Percentiles rank a stretch among this genome's conserved stretches.
phyloP scores from a whole-genome alignment of 352 stramenopile genomes.

The Phytophthora citricola region DNA sequence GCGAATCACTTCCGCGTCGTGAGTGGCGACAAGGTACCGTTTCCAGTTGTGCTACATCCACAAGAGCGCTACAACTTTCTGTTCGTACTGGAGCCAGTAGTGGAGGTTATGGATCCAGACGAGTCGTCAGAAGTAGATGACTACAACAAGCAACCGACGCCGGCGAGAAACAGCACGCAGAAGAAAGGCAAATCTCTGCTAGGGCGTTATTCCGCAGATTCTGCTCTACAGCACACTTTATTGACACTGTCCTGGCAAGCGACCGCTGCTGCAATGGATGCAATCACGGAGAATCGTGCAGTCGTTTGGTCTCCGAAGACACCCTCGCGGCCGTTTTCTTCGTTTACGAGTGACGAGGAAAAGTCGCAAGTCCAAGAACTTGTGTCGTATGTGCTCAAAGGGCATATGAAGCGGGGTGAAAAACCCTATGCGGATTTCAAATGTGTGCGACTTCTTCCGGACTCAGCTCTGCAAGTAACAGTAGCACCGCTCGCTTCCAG shows the following conservation, averaged over 20 bases:
- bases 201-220: slow-evolving; percentile 1
- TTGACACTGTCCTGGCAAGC: slow-evolving; percentile 74
- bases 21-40: slow-evolving; percentile 49
- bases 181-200: slow-evolving; percentile 24
- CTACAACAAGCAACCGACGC: slow-evolving; percentile 11
- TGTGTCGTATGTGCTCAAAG: slow-evolving; percentile 20
- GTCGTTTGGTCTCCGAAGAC: slow-evolving; percentile 67
- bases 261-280: slow-evolving; percentile 26
- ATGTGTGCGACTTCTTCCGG: slow-evolving; percentile 43
- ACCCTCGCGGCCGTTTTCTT: slow-evolving; percentile 7
- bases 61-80: slow-evolving; percentile 77
- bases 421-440: slow-evolving; percentile 32
- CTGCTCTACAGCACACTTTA: slow-evolving; percentile 51
- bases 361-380: slow-evolving; percentile 20
- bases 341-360: slow-evolving; percentile 24
- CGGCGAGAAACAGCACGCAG: slow-evolving; percentile 8
- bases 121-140: slow-evolving; percentile 24
- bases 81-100: slow-evolving; percentile 46
- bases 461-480: slow-evolving; percentile 54
- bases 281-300: slow-evolving; percentile 71
- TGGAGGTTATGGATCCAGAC: slow-evolving; percentile 19
- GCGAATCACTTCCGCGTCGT: slow-evolving; percentile 42
- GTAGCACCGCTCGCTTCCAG: slow-evolving; percentile 39
- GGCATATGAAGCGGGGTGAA: slow-evolving; percentile 9
- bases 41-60: slow-evolving; percentile 60